Conservation (phyloP, 345 rosid species). For the Syzygium aromaticum region DNA sequence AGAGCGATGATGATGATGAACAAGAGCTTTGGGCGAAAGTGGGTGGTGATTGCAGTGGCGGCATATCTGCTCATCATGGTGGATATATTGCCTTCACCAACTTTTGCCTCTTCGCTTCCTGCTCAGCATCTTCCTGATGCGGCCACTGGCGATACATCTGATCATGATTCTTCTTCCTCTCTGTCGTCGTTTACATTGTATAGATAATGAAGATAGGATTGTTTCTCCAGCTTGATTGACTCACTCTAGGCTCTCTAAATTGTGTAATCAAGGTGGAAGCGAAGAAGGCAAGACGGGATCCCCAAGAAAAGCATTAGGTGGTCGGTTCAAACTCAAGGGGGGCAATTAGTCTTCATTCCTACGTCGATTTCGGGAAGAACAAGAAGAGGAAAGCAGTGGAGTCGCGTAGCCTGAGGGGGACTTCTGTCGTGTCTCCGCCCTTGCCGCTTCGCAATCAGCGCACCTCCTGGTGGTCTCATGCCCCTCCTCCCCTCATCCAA, state of each 20-base stretch:
- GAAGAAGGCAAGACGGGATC: background rate
- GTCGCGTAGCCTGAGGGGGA: background rate
- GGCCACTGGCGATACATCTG: background rate
- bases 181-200: background rate
- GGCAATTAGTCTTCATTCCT: background rate
- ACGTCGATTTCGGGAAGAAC: background rate
- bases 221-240: background rate
- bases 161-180: background rate
- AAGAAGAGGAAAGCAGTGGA: background rate
- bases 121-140: background rate
- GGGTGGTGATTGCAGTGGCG: background rate
- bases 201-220: background rate
- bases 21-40: background rate
- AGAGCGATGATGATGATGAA: background rate
- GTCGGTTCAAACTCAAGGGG: background rate
- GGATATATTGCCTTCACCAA: background rate
- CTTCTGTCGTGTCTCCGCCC: background rate
- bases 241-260: background rate
- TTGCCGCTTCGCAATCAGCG: background rate
- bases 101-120: background rate
- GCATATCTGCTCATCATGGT: background rate
- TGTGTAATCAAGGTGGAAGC: background rate
- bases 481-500: background rate
- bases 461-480: background rate
- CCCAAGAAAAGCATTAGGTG: background rate